Evolutionary conservation across 2,329 filamentous ascomycete species (phyloP), one percentile per base, ranked within the genome.

Genomic region (Tympanopsis confertula): DNA sequence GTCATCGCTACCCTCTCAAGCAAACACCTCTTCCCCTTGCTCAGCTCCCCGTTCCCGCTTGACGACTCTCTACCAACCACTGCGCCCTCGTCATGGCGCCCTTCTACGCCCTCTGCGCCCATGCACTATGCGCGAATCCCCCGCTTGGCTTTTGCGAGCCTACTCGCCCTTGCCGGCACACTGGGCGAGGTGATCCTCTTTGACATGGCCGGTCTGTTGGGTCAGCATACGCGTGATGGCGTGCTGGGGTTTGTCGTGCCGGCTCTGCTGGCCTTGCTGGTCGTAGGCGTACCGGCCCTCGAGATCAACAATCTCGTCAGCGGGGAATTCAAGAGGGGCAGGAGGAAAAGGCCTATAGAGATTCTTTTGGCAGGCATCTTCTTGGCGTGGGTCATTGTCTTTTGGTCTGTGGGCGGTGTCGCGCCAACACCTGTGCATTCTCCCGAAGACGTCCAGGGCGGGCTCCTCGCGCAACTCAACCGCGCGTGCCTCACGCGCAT

Each of bases 101-200:
- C 44, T 71, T 63, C 3, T 74, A 80, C 51, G 70, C 69, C 17
- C 70, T 78, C 49, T 69, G 65, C 26, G 53, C 62, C 19, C 72
- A 71, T 50, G 71, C 69, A 17, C 70, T 78, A 49, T 69, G 65
- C 26, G 53, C 62, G 19, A 72, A 71, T 50, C 71, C 71, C 77
- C 2, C 78, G 76, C 13, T 59, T 71, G 40, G 77, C 82, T 2
- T 93, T 93, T 56, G 78, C 83, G 5, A 71, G 76, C 1, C 93
- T 84, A 7, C 74, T 91, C 24, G 85, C 77, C 1, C 68, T 93
- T 5, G 82, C 86, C 4, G 72, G 81, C 26, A 83, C 89, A 2
- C 65, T 94, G 35, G 85, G 78, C 3, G 80, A 88, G 57, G 62
- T 94, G 46, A 83, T 94, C 35, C 69, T 94, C 5, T 86, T 84